A percentile compares a stretch with the other conserved stretches of the same genome.
Evolutionary conservation across 768 basidiomycete species (phyloP).

Genomic region (Cystofilobasidium macerans): DNA sequence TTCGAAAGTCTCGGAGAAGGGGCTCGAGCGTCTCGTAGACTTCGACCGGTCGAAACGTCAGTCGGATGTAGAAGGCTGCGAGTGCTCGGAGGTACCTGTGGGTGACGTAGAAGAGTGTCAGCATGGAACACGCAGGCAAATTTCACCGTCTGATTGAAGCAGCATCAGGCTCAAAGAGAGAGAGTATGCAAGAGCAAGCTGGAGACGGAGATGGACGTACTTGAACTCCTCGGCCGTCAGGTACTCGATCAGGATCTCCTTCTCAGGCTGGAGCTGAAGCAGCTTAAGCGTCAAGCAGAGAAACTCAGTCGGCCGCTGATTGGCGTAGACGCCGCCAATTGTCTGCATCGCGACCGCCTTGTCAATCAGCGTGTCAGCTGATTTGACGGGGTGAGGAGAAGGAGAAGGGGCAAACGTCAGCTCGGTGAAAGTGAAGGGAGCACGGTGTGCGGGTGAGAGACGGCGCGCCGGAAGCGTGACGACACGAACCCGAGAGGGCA

Average conservation of each 20-base stretch:
- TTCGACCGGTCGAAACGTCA: conserved; percentile 83
- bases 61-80: conserved; percentile 83
- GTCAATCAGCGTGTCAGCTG: conserved; percentile 88
- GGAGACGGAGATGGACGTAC: conserved; percentile 44
- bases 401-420: neutral
- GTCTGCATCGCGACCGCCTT: conserved; percentile 68
- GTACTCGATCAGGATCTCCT: conserved; percentile 92
- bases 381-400: neutral
- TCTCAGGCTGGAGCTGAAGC: conserved; percentile 92
- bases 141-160: too few relatives aligned
- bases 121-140: too few relatives aligned
- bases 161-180: neutral
- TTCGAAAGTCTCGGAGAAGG: conserved; percentile 82
- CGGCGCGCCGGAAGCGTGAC: neutral
- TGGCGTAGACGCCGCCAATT: conserved; percentile 90
- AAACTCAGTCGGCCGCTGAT: conserved; percentile 89
- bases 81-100: conserved; percentile 82
- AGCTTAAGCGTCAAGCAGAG: conserved; percentile 84
- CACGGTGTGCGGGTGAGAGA: neutral
- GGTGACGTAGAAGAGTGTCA: neutral
- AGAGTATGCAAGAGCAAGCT: neutral
- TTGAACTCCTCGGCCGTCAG: conserved; percentile 96
- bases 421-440: neutral
- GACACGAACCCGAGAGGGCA: conserved; percentile 67
- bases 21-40: conserved; percentile 91